These are phyloP conservation scores for Chaetomiaceae sp. DNA, from an alignment of 2,329 filamentous ascomycete species.

Conservation along the genomic window DNA sequence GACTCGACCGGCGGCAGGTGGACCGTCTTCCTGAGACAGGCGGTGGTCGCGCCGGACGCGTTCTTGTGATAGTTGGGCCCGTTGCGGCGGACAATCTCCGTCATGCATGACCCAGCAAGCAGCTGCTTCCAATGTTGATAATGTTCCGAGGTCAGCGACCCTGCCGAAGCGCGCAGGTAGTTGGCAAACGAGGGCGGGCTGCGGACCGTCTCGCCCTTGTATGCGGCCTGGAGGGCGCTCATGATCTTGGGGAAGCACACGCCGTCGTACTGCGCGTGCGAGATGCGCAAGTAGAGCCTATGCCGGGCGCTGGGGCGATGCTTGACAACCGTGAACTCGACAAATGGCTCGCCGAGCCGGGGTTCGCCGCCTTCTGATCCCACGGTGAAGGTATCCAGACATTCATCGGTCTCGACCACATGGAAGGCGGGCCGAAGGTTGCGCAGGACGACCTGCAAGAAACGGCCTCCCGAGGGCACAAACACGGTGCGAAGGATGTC, in stretches of 20 bases:
- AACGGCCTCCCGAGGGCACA: conserved; percentile 21
- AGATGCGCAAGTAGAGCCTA: conserved; percentile 32
- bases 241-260: conserved; percentile 43
- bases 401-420: conserved; percentile 19
- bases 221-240: conserved; percentile 38
- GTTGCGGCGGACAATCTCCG: conserved; percentile 20
- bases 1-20: conserved; percentile 20
- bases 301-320: conserved; percentile 17
- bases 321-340: conserved; percentile 23
- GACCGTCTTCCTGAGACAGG: conserved; percentile 20
- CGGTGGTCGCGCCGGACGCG: conserved; percentile 18
- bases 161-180: conserved; percentile 27
- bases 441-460: conserved; percentile 26
- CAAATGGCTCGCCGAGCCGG: conserved; percentile 20
- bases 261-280: conserved; percentile 49
- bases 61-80: conserved; percentile 12
- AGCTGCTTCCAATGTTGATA: conserved; percentile 44
- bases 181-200: conserved; percentile 31
- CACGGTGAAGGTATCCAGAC: conserved; percentile 8
- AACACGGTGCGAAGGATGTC: conserved; percentile 28
- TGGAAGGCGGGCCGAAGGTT: conserved; percentile 21
- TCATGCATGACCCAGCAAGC: conserved; percentile 34
- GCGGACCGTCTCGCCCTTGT: conserved; percentile 30
- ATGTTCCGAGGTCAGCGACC: conserved; percentile 26
- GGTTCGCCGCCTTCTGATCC: not conserved